Conservation (phyloP, 2,329 filamentous ascomycete species). For the Colletotrichum sp. region DNA sequence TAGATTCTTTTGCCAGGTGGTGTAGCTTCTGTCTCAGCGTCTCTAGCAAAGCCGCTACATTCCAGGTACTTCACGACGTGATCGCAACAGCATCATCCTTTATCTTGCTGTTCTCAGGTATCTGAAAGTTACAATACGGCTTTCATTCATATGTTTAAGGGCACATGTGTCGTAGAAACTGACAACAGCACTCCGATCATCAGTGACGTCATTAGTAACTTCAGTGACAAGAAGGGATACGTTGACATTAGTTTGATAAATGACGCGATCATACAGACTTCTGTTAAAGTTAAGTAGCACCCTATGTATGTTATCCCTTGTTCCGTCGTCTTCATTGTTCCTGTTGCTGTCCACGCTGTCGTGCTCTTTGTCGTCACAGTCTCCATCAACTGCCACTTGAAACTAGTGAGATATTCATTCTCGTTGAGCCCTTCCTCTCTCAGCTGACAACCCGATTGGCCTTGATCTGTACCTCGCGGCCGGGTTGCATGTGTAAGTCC, state of each 20-base stretch:
- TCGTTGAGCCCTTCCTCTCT: conserved; percentile 96
- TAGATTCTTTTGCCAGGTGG: neutral
- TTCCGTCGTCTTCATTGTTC: neutral
- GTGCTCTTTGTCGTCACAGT: conserved; percentile 46
- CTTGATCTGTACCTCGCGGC: conserved; percentile 84
- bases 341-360: neutral
- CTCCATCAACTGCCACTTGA: conserved; percentile 97
- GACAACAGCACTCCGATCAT: neutral
- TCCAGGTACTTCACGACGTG: neutral
- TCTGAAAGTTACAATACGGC: neutral
- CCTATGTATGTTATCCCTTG: neutral
- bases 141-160: neutral
- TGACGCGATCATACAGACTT: neutral
- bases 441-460: conserved; percentile 86
- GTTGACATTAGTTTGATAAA: neutral
- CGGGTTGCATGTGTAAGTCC: conserved; percentile 48
- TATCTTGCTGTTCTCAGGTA: neutral
- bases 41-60: neutral
- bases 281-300: neutral
- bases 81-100: neutral
- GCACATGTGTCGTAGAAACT: neutral
- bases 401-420: conserved; percentile 85
- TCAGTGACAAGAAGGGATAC: neutral
- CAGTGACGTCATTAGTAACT: neutral
- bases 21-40: too few species aligned